These are phyloP conservation scores for Metroxylon sagu DNA, from an alignment of 176 grass and related monocot species.

Conservation along the genomic window DNA sequence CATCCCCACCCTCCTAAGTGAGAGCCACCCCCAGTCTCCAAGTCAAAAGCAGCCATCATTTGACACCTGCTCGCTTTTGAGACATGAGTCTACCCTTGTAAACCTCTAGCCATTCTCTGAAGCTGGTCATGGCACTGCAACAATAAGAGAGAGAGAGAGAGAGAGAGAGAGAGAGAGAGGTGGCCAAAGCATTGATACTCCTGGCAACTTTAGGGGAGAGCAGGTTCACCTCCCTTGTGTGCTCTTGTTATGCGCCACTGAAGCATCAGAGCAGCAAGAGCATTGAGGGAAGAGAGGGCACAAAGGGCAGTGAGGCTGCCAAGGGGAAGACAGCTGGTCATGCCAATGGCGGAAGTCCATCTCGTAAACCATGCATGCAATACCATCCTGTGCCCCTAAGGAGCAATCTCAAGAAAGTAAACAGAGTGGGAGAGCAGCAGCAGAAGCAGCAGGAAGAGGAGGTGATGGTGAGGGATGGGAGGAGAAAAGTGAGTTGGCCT, in stretches of 20 bases:
- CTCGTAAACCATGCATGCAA: neutral
- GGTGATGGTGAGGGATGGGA: conserved; percentile 12
- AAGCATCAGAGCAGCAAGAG: neutral
- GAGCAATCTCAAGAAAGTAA: conserved; percentile 20
- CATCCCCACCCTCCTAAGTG: no score
- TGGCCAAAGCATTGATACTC: neutral
- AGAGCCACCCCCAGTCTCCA: no score
- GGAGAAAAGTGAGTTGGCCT: conserved; percentile 34
- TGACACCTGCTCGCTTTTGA: no score
- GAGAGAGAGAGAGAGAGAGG: neutral
- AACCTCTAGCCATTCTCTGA: no score
- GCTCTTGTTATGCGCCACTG: conserved; percentile 17
- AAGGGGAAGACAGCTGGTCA: neutral
- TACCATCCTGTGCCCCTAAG: conserved; percentile 8
- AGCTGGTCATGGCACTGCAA: neutral
- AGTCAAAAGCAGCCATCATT: no score
- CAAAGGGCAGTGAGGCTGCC: neutral
- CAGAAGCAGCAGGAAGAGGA: neutral
- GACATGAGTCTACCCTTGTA: no score
- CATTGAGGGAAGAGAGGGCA: conserved; percentile 6
- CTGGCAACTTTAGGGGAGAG: conserved; percentile 3
- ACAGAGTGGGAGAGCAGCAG: neutral
- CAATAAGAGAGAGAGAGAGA: neutral
- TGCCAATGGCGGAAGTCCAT: neutral
- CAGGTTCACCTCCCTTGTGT: conserved; percentile 4